These are phyloP conservation scores for Aspergillus phoenicis DNA, from an alignment of 2,329 filamentous ascomycete genomes.

Conservation along the genomic window DNA sequence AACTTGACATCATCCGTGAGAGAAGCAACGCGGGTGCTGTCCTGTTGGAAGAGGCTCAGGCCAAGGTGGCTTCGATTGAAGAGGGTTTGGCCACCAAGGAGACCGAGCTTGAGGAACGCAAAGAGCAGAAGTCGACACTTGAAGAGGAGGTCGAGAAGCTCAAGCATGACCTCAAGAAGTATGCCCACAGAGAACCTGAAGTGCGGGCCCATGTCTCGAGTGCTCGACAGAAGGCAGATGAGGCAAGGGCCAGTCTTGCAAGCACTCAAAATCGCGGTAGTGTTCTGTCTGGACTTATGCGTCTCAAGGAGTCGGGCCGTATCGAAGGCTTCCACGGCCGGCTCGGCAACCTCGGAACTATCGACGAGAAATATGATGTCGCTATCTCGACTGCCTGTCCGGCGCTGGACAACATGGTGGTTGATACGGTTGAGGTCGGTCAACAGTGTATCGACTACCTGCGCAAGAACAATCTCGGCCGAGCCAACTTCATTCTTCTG, in stretches of 20 bases:
- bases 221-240: slow-evolving; percentile 91
- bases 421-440: slow-evolving; percentile 91
- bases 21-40: slow-evolving; percentile 85
- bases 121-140: slow-evolving; percentile 69
- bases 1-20: slow-evolving; percentile 87
- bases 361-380: slow-evolving; percentile 91
- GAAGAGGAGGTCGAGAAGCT: slow-evolving; percentile 74
- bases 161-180: slow-evolving; percentile 70
- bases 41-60: slow-evolving; percentile 78
- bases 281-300: slow-evolving; percentile 87
- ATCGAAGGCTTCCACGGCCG: slow-evolving; percentile 97
- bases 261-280: slow-evolving; percentile 91
- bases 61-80: slow-evolving; percentile 74
- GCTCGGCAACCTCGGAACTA: slow-evolving; percentile 89
- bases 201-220: slow-evolving; percentile 83
- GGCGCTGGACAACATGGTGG: slow-evolving; percentile 91
- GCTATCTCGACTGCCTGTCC: slow-evolving; percentile 98
- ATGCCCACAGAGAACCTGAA: slow-evolving; percentile 76
- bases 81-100: slow-evolving; percentile 71
- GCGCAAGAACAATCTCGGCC: slow-evolving; percentile 93
- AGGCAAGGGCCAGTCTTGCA: slow-evolving; percentile 86
- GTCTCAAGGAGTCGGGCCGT: slow-evolving; percentile 91
- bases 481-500: slow-evolving; percentile 95
- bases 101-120: slow-evolving; percentile 73
- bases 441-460: slow-evolving; percentile 98